Percentiles rank a stretch among this genome's conserved stretches.
phyloP scores from a whole-genome alignment of 129 eudicot species.

The Flaveria linearis region DNA sequence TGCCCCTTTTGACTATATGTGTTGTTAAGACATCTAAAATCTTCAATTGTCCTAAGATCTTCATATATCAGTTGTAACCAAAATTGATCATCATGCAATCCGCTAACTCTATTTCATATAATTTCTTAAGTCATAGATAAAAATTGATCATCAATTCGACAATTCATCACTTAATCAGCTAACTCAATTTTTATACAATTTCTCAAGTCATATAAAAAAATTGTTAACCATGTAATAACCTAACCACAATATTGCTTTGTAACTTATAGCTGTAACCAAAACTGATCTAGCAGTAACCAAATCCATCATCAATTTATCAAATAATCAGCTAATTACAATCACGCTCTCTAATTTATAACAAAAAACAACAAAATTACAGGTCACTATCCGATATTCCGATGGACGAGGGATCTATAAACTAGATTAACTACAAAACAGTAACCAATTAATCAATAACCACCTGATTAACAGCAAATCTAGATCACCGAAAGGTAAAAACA shows the following conservation, averaged over 20 bases:
- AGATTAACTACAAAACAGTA: neutral
- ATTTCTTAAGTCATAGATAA: neutral
- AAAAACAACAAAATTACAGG: too few species aligned
- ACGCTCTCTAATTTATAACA: neutral
- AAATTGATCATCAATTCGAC: too few species aligned
- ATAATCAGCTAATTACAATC: neutral
- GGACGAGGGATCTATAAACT: neutral
- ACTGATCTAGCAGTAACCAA: too few species aligned
- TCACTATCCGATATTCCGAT: too few species aligned
- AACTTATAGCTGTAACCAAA: too few species aligned
- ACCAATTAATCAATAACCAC: neutral
- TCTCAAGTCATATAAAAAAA: neutral
- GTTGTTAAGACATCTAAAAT: neutral
- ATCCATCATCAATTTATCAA: too few species aligned
- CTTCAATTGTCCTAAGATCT: neutral
- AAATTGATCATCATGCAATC: neutral
- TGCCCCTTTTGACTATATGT: slow-evolving; percentile 3
- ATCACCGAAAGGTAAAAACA: neutral
- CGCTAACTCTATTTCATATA: neutral
- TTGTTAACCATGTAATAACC: neutral
- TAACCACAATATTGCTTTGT: neutral
- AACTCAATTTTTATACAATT: neutral
- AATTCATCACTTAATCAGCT: neutral
- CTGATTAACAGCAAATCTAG: neutral
- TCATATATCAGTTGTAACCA: neutral